Evolutionary conservation across 306 rosid genomes (phyloP).

Genomic region (Cajanus cajan): DNA sequence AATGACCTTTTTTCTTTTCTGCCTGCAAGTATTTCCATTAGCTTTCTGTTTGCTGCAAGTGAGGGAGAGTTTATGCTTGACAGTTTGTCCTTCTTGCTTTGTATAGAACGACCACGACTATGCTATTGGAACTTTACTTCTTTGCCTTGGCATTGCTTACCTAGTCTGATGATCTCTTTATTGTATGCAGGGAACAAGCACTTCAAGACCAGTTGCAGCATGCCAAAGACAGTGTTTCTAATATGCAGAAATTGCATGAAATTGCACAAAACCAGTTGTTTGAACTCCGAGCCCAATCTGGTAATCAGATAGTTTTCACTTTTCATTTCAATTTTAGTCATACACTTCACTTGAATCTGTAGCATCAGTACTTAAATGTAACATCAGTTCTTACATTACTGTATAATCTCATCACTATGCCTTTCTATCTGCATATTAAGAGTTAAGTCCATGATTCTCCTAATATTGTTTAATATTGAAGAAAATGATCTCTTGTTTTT

Average conservation of each 20-base stretch:
- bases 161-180: constrained; percentile 19
- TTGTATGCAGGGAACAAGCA: constrained; percentile 71
- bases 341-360: constrained; percentile 22
- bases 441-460: constrained; percentile 11
- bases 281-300: constrained; percentile 95
- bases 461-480: not conserved
- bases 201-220: constrained; percentile 90
- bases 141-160: constrained; percentile 13
- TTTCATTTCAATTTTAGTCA: constrained; percentile 21
- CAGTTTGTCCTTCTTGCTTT: constrained; percentile 20
- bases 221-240: constrained; percentile 93
- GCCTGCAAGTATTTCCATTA: not conserved
- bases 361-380: constrained; percentile 17
- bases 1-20: not conserved
- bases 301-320: constrained; percentile 44
- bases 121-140: constrained; percentile 19
- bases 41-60: constrained; percentile 17
- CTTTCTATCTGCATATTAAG: constrained; percentile 7
- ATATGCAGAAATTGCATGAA: constrained; percentile 92
- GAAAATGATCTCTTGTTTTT: constrained; percentile 7
- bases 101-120: not conserved
- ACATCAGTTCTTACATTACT: constrained; percentile 14
- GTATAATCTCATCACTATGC: not conserved
- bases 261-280: constrained; percentile 95
- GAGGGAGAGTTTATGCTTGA: not conserved